These are phyloP conservation scores for Coemansia furcata DNA, from an alignment of 192 early-diverging fungal genomes.

Conservation along the genomic window DNA sequence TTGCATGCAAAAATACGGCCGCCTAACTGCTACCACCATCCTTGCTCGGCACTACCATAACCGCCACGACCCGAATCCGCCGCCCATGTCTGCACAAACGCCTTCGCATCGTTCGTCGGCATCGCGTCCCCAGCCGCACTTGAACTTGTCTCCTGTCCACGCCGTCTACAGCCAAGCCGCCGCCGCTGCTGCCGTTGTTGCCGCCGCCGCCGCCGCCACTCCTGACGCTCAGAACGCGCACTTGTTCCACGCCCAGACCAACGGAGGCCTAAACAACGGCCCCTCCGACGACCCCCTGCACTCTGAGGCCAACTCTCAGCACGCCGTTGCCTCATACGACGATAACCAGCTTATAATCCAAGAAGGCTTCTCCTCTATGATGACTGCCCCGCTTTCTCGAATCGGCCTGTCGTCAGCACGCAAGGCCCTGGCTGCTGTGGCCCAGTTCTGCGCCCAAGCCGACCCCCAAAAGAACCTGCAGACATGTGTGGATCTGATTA, in stretches of 20 bases:
- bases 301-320: conserved; percentile 26
- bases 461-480: conserved; percentile 58
- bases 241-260: conserved; percentile 32
- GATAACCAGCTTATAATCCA: conserved; percentile 44
- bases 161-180: conserved; percentile 36
- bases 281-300: conserved; percentile 28
- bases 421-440: conserved; percentile 59
- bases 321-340: conserved; percentile 19
- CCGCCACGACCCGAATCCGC: conserved; percentile 37
- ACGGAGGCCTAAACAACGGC: conserved; percentile 29
- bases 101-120: conserved; percentile 12
- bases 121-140: conserved; percentile 5
- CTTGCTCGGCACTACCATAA: conserved; percentile 50
- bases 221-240: conserved; percentile 18
- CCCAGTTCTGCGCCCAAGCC: conserved; percentile 68
- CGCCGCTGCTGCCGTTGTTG: conserved; percentile 35
- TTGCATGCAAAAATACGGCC: conserved; percentile 47
- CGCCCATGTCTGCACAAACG: conserved; percentile 12
- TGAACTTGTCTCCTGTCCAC: conserved; percentile 25
- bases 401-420: conserved; percentile 27
- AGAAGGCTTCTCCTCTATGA: conserved; percentile 42
- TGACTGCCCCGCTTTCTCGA: conserved; percentile 29
- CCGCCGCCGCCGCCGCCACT: conserved; percentile 20
- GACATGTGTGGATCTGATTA: conserved; percentile 60
- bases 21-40: conserved; percentile 51